A percentile compares a stretch with the other conserved stretches of the same genome.
Evolutionary conservation across 1,139 yeast species (phyloP).

Genomic region (Entelexis sorbosivorans): DNA sequence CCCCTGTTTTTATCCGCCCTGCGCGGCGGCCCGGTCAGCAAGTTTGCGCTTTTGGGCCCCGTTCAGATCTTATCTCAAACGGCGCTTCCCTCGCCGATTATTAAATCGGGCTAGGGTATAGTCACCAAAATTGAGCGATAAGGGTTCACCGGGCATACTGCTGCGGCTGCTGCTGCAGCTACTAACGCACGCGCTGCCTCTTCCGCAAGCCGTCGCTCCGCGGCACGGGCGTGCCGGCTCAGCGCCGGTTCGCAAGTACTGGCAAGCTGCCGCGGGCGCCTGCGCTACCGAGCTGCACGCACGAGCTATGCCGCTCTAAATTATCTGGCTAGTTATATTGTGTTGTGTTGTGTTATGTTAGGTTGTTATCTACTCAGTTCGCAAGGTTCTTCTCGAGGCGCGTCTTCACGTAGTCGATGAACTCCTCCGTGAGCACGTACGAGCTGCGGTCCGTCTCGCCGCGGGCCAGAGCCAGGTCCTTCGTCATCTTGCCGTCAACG

Average conservation of each 20-base stretch:
- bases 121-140: background rate
- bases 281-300: no score
- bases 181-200: no score
- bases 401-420: conserved; percentile 66
- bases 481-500: conserved; percentile 82
- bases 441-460: conserved; percentile 72
- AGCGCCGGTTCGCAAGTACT: no score
- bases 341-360: no score
- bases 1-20: no score
- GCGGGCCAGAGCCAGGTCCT: conserved; percentile 80
- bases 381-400: conserved; percentile 33
- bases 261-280: no score
- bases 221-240: no score
- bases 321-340: no score
- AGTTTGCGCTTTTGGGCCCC: background rate
- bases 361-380: background rate
- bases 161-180: background rate
- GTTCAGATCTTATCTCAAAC: background rate
- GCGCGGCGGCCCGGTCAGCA: no score
- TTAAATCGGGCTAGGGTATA: background rate
- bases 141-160: background rate
- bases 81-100: background rate
- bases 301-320: no score
- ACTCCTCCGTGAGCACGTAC: conserved; percentile 84
- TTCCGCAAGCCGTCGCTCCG: no score